Conservation (phyloP, 257 asterid species). For the Petunia axillaris region DNA sequence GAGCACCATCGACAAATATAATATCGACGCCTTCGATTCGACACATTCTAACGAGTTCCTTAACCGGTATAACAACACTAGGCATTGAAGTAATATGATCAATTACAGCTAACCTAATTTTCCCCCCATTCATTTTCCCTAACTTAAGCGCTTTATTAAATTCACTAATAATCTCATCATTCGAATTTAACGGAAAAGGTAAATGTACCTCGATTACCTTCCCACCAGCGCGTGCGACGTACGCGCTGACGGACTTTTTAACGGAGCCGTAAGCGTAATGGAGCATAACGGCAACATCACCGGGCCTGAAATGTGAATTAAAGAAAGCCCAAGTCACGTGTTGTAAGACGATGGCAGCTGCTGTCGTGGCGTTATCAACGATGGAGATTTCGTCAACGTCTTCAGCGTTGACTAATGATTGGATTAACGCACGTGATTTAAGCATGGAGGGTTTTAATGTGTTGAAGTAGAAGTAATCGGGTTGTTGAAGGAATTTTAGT, state of each 20-base stretch:
- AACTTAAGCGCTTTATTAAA: slow-evolving; percentile 60
- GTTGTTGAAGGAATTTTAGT: slow-evolving; percentile 73
- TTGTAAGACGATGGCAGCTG: slow-evolving; percentile 82
- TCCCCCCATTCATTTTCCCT: slow-evolving; percentile 58
- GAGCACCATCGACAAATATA: slow-evolving; percentile 78
- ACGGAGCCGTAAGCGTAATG: slow-evolving; percentile 88
- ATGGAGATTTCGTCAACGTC: slow-evolving; percentile 72
- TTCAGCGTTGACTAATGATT: slow-evolving; percentile 68
- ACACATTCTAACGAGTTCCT: slow-evolving; percentile 69
- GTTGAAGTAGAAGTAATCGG: slow-evolving; percentile 72
- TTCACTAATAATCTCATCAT: slow-evolving; percentile 54
- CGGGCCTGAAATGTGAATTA: slow-evolving; percentile 45
- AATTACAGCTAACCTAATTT: slow-evolving; percentile 73
- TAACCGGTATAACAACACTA: slow-evolving; percentile 69
- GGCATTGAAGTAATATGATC: slow-evolving; percentile 94
- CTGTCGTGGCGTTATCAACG: slow-evolving; percentile 95
- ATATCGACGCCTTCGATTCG: slow-evolving; percentile 69
- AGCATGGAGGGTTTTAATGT: slow-evolving; percentile 64
- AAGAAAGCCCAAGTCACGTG: slow-evolving; percentile 69
- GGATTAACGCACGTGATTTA: slow-evolving; percentile 55
- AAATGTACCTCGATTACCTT: slow-evolving; percentile 75
- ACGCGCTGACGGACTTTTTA: slow-evolving; percentile 77
- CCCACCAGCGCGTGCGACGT: slow-evolving; percentile 86
- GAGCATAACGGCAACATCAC: slow-evolving; percentile 72
- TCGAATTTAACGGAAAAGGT: slow-evolving; percentile 71